phyloP scores from a whole-genome alignment of 257 asterid species.

The Lantana camara region DNA sequence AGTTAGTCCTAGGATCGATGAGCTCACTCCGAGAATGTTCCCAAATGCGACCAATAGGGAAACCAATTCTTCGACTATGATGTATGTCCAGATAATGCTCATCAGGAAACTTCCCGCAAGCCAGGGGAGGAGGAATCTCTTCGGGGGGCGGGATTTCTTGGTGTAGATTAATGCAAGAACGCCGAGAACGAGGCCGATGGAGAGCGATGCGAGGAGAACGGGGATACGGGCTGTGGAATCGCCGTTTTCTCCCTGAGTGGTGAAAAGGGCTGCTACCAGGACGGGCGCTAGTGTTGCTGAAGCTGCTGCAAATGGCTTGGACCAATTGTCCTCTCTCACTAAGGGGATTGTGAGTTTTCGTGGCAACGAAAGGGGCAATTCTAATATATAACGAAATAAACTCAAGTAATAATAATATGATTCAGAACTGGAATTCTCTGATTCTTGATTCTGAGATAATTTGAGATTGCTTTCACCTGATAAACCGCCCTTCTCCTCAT shows the following conservation, averaged over 20 bases:
- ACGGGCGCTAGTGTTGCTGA: constrained; percentile 60
- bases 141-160: constrained; percentile 54
- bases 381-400: constrained; percentile 32
- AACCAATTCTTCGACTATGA: constrained; percentile 66
- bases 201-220: constrained; percentile 28
- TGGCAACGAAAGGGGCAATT: constrained; percentile 72
- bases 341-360: constrained; percentile 73
- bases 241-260: constrained; percentile 21
- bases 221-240: constrained; percentile 11
- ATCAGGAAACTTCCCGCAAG: constrained; percentile 63
- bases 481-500: constrained; percentile 43
- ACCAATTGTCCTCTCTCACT: constrained; percentile 66
- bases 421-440: neutral
- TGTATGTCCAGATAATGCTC: constrained; percentile 79
- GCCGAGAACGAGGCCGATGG: constrained; percentile 52
- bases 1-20: constrained; percentile 75
- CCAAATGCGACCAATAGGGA: constrained; percentile 63
- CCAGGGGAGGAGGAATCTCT: constrained; percentile 57
- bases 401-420: constrained; percentile 6
- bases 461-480: neutral
- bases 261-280: constrained; percentile 44
- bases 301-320: constrained; percentile 50
- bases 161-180: constrained; percentile 40
- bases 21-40: constrained; percentile 54
- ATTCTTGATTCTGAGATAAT: neutral